Conservation (phyloP, 2,329 filamentous ascomycete species). For the Neonectria neomacrospora region DNA sequence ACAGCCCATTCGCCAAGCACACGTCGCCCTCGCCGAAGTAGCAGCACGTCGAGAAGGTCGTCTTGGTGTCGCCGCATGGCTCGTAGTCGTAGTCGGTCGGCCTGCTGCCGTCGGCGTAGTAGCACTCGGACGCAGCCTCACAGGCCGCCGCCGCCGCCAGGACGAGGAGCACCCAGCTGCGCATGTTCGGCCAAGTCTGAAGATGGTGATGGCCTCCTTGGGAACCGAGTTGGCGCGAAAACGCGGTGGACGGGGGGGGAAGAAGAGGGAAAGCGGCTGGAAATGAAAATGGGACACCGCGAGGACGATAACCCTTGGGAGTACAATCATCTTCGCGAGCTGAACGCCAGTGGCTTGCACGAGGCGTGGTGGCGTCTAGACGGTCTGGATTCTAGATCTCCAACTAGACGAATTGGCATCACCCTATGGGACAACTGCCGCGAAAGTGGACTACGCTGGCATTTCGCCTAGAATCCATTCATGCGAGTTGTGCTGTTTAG, state of each 20-base stretch:
- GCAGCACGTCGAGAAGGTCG: conserved; percentile 35
- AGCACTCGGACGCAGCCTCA: conserved; percentile 28
- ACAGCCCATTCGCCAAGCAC: conserved; percentile 37
- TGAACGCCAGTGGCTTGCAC: conserved; percentile 35
- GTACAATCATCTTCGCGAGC: conserved; percentile 17
- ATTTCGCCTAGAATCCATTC: background rate
- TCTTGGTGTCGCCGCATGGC: conserved; percentile 32
- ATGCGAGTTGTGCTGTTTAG: background rate
- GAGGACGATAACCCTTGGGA: background rate
- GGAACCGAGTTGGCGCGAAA: background rate
- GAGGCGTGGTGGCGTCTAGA: conserved; percentile 48
- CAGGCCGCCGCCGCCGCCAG: conserved; percentile 1
- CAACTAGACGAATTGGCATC: conserved; percentile 10
- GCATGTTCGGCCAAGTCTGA: conserved; percentile 18
- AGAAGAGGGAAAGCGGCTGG: background rate
- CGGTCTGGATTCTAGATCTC: conserved; percentile 8
- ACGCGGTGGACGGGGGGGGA: too few relatives aligned
- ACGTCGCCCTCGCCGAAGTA: conserved; percentile 40
- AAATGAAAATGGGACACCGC: conserved; percentile 1
- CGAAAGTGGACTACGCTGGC: background rate
- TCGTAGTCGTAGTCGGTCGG: conserved; percentile 38
- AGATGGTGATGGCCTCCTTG: too few relatives aligned
- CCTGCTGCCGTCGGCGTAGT: conserved; percentile 38
- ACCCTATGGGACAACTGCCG: background rate
- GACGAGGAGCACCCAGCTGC: conserved; percentile 7